Evolutionary conservation across 2,329 filamentous ascomycete genomes (phyloP).

Genomic region (Talaromyces pinophilus): DNA sequence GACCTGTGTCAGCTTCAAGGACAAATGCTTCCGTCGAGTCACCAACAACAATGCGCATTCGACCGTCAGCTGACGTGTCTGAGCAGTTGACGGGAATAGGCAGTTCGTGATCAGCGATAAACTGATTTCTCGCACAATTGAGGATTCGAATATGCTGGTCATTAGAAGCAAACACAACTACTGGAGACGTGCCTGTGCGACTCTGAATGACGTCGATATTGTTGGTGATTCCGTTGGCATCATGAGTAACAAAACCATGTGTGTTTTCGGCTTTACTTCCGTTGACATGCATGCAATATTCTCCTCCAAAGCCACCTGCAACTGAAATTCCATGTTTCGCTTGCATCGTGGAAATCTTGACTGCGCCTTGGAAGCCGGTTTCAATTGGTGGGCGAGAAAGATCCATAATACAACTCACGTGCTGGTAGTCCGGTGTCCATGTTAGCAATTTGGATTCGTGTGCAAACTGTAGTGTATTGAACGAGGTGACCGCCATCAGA

Average conservation of each 20-base stretch:
- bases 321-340: slow-evolving; percentile 53
- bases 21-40: slow-evolving; percentile 47
- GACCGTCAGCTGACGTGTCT: slow-evolving; percentile 46
- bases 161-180: slow-evolving; percentile 60
- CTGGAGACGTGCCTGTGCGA: slow-evolving; percentile 51
- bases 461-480: slow-evolving; percentile 59
- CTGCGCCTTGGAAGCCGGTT: slow-evolving; percentile 37
- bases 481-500: slow-evolving; percentile 55
- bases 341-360: slow-evolving; percentile 57
- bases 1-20: slow-evolving; percentile 47
- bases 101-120: slow-evolving; percentile 41
- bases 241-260: slow-evolving; percentile 52
- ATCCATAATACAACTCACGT: slow-evolving; percentile 51
- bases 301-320: slow-evolving; percentile 59
- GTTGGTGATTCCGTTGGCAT: slow-evolving; percentile 58
- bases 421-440: slow-evolving; percentile 50
- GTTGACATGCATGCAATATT: slow-evolving; percentile 55
- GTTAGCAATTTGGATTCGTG: slow-evolving; percentile 51
- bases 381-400: slow-evolving; percentile 46
- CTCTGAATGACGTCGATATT: slow-evolving; percentile 57
- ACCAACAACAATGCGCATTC: slow-evolving; percentile 48
- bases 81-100: slow-evolving; percentile 49
- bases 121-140: slow-evolving; percentile 52
- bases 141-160: slow-evolving; percentile 57
- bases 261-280: slow-evolving; percentile 36